phyloP scores from a whole-genome alignment of 345 rosid genomes.

The Gossypium rotundifolium region DNA sequence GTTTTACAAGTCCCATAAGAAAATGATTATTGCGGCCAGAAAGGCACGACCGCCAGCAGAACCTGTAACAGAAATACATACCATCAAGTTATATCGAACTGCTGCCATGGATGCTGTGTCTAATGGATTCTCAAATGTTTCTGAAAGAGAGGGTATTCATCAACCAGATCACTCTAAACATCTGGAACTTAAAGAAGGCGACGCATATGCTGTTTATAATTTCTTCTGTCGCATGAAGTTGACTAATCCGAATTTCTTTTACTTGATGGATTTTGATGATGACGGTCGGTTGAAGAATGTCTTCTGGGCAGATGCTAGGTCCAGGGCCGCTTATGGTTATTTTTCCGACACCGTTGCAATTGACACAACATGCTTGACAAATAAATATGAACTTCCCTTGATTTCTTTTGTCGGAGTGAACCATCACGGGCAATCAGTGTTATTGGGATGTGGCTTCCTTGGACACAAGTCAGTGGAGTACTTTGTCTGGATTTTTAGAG shows the following conservation, averaged over 20 bases:
- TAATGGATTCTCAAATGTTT: slow-evolving; percentile 21
- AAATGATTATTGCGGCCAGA: slow-evolving; percentile 36
- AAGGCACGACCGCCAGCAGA: slow-evolving; percentile 27
- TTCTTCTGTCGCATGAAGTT: slow-evolving; percentile 46
- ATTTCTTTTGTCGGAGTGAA: slow-evolving; percentile 49
- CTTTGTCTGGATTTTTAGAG: slow-evolving; percentile 45
- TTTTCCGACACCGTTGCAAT: slow-evolving; percentile 40
- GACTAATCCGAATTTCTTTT: slow-evolving; percentile 54
- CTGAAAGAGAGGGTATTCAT: slow-evolving; percentile 24
- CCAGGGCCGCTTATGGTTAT: slow-evolving; percentile 32
- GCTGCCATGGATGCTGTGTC: slow-evolving; percentile 1
- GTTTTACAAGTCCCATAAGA: slow-evolving; percentile 42
- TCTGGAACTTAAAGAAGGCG: slow-evolving; percentile 50
- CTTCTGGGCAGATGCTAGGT: slow-evolving; percentile 52
- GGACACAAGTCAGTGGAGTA: slow-evolving; percentile 43
- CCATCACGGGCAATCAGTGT: slow-evolving; percentile 42
- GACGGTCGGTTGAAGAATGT: slow-evolving; percentile 43
- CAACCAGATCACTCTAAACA: slow-evolving; percentile 30
- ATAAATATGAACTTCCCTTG: slow-evolving; percentile 45
- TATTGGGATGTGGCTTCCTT: slow-evolving; percentile 51
- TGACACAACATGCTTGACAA: slow-evolving; percentile 45
- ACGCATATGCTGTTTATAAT: slow-evolving; percentile 40
- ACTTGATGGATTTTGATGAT: slow-evolving; percentile 41
- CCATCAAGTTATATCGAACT: slow-evolving; percentile 38
- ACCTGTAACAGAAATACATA: slow-evolving; percentile 40